Evolutionary conservation across 2,329 filamentous ascomycete genomes (phyloP), one percentile per base, ranked within the genome.

Genomic region (Exophiala dermatitidis): DNA sequence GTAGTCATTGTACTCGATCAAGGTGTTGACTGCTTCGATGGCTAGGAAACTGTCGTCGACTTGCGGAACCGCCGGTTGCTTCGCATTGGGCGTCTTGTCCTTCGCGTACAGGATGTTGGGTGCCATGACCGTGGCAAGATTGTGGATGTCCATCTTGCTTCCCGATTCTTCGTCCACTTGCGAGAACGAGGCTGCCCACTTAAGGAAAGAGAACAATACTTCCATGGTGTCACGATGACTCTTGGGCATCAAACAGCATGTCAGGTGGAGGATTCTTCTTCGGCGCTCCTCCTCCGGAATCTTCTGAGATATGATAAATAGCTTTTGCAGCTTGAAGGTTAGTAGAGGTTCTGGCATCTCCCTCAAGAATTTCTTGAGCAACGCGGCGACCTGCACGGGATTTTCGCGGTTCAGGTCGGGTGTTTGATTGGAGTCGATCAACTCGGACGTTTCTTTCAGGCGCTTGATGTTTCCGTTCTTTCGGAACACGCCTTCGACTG

Each of bases 401-500:
- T 85, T 90, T 68, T 96, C 90, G 60, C 87, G 84, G 65, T 84
- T 87, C 64, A 97, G 80, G 67, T 94, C 90, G 52, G 95, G 84
- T 51, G 85, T 82, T 60, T 94, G 89, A 40, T 89, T 91, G 42
- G 82, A 82, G 68, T 98, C 93, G 60, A 98, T 90, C 63, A 84
- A 77, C 52, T 94, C 88, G 37, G 89, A 85, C 4, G 94, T 77
- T 57, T 95, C 90, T 62, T 87, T 88, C 42, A 96, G 77, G 62
- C 90, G 88, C 69, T 93, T 91, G 73, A 98, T 96, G 70, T 97
- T 98, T 63, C 93, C 93, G 65, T 97, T 98, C 78, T 98, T 98
- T 63, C 93, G 84, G 81, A 98, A 98, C 26, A 98, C 90, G 64
- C 93, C 93, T 70, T 98, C 93, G 1, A 98, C 89, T 1, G 91